Base-by-base conservation (phyloP, 495 filamentous ascomycete genomes). In the Penicillium goetzii region DNA sequence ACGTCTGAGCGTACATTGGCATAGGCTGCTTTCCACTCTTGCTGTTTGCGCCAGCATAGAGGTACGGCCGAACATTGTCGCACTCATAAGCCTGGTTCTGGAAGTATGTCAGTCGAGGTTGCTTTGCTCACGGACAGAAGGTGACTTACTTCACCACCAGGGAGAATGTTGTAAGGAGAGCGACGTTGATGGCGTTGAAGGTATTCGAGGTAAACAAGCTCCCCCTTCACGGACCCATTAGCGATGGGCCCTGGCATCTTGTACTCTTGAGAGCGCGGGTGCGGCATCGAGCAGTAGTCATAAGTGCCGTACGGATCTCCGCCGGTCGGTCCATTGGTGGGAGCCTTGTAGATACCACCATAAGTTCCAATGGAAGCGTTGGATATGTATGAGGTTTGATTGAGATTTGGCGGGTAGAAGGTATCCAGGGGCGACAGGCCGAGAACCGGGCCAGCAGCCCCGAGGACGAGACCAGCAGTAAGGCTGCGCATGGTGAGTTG, bases 211-310 rank as follows among this genome's bases (percentile, higher is more conserved):
- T 80, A 78, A 10, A 80, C 71, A 28, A 81, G 60, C 25, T 70
- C 69, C 14, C 68, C 78, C 19, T 69, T 59, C 9, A 74, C 66
- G 6, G 72, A 66, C 1, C 69, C 64, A 9, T 76, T 73, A 6
- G 64, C 57, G 14, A 79, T 62, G 8, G 74, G 70, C 8, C 55
- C 58, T 0, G 78, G 78, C 19, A 74, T 59, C 10, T 65, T 10
- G 47, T 81, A 81, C 30, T 76, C 70, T 15, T 74, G 55, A n/a
- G 55, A 50, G 30, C 72, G 77, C 4, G 78, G 78, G 67, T 81
- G 78, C n/a, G 78, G 78, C 78, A 81, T 81, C 6, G 73, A 70
- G 32, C 78, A 81, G 59, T 81, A 81, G 52, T 80, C 74, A 58
- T 81, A 81, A 30, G 58, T 66, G 28, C 74, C 74, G 5, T 74